A percentile compares a stretch with the other conserved stretches of the same genome.
Evolutionary conservation across 129 eudicot genomes (phyloP).

Genomic region (Chrysanthemum makinoi): DNA sequence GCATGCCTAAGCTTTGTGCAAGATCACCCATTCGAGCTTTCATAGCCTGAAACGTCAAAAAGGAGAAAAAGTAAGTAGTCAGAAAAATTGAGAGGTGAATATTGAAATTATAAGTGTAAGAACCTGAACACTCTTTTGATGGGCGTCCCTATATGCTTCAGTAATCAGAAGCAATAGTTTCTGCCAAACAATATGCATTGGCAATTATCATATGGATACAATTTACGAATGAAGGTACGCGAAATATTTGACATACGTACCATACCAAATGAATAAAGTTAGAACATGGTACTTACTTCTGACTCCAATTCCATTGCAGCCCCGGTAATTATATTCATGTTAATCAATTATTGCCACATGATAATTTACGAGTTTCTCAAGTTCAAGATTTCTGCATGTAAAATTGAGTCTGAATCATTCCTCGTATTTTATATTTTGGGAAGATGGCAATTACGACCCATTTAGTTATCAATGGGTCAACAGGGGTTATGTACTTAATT

Average conservation of each 20-base stretch:
- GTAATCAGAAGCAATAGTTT: slow-evolving; percentile 74
- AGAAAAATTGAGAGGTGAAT: background rate
- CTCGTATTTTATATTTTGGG: too few relatives aligned
- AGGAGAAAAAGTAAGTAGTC: background rate
- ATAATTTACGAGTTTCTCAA: too few relatives aligned
- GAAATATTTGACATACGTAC: slow-evolving; percentile 3
- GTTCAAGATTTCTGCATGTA: too few relatives aligned
- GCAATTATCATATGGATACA: background rate
- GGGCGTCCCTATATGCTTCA: slow-evolving; percentile 91
- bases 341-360: too few relatives aligned
- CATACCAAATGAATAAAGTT: slow-evolving; percentile 10
- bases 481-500: background rate
- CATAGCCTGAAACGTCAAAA: slow-evolving; percentile 57
- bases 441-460: background rate
- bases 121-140: slow-evolving; percentile 80
- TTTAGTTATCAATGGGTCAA: background rate
- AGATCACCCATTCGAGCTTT: slow-evolving; percentile 94
- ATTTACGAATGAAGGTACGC: background rate
- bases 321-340: slow-evolving; percentile 84
- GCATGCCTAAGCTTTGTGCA: slow-evolving; percentile 95
- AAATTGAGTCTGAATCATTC: too few relatives aligned
- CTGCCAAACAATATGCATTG: slow-evolving; percentile 33
- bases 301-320: slow-evolving; percentile 95
- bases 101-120: background rate
- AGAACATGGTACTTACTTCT: slow-evolving; percentile 51